These are phyloP conservation scores for Plasmodiophora brassicae DNA, from an alignment of 208 protist genomes.

Conservation along the genomic window DNA sequence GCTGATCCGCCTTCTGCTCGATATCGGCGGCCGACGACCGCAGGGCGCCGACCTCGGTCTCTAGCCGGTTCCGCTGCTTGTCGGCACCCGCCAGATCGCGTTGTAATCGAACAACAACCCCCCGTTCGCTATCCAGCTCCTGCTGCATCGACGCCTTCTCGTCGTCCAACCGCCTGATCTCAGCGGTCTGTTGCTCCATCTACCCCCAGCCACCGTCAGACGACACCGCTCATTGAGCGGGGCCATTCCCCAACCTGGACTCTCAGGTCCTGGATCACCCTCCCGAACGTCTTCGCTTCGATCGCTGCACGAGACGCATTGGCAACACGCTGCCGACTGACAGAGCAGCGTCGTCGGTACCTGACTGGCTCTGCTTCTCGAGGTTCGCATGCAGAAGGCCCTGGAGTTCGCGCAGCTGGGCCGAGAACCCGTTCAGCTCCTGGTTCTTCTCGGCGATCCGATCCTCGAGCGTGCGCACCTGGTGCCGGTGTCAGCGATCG, in stretches of 20 bases:
- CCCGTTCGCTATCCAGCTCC: background rate
- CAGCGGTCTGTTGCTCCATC: background rate
- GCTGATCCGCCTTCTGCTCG: background rate
- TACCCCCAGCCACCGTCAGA: background rate
- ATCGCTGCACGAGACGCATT: background rate
- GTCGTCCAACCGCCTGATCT: background rate
- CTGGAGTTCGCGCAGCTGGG: background rate
- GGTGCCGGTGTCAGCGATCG: background rate
- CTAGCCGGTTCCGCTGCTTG: background rate
- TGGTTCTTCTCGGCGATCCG: background rate
- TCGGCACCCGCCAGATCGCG: background rate
- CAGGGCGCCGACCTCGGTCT: background rate
- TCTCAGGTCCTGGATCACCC: background rate
- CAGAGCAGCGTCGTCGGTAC: background rate
- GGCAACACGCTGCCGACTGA: background rate
- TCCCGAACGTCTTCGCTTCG: constrained; percentile 5
- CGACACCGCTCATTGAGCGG: background rate
- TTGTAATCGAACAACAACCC: background rate
- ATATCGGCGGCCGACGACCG: background rate
- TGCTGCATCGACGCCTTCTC: too few relatives aligned
- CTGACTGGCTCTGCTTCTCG: background rate
- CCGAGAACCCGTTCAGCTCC: constrained; percentile 1
- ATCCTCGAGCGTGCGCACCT: background rate
- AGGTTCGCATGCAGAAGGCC: background rate
- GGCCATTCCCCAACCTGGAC: background rate